A percentile compares a stretch with the other conserved stretches of the same genome.
These are phyloP conservation scores for Cladobotryum mycophilum DNA, from an alignment of 2,329 filamentous ascomycete species.

Conservation along the genomic window DNA sequence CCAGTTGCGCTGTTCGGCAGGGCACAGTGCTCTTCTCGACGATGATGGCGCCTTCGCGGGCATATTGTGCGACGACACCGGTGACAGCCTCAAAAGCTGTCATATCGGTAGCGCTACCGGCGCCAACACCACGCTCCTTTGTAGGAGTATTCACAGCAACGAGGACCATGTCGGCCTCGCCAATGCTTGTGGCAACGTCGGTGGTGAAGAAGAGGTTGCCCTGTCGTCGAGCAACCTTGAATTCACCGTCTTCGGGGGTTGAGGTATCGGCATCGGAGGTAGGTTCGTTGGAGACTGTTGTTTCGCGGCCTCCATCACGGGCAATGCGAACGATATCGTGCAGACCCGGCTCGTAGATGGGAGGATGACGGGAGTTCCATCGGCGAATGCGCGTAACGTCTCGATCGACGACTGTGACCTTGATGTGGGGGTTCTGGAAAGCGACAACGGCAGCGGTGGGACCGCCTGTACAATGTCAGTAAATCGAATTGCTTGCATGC, in stretches of 20 bases:
- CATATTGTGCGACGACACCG: conserved; percentile 59
- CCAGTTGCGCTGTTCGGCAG: conserved; percentile 64
- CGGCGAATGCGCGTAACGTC: conserved; percentile 58
- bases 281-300: conserved; percentile 34
- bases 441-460: conserved; percentile 72
- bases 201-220: conserved; percentile 71
- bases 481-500: not conserved
- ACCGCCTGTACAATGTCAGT: conserved; percentile 45
- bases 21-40: conserved; percentile 81
- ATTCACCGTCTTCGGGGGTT: conserved; percentile 26
- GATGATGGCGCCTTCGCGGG: conserved; percentile 62
- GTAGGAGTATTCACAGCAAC: conserved; percentile 76
- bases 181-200: conserved; percentile 54
- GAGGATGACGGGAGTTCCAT: conserved; percentile 68
- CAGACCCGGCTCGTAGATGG: conserved; percentile 70
- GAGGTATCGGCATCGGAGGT: conserved; percentile 24
- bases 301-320: conserved; percentile 49
- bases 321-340: conserved; percentile 60
- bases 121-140: conserved; percentile 62
- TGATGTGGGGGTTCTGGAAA: conserved; percentile 62
- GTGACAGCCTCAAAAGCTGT: conserved; percentile 65
- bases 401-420: conserved; percentile 69
- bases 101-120: conserved; percentile 67
- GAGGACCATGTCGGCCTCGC: conserved; percentile 65
- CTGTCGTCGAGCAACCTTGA: conserved; percentile 37